Percentiles rank a stretch among this genome's conserved stretches.
phyloP scores from a whole-genome alignment of 306 rosid species.

The Quercus gilva region DNA sequence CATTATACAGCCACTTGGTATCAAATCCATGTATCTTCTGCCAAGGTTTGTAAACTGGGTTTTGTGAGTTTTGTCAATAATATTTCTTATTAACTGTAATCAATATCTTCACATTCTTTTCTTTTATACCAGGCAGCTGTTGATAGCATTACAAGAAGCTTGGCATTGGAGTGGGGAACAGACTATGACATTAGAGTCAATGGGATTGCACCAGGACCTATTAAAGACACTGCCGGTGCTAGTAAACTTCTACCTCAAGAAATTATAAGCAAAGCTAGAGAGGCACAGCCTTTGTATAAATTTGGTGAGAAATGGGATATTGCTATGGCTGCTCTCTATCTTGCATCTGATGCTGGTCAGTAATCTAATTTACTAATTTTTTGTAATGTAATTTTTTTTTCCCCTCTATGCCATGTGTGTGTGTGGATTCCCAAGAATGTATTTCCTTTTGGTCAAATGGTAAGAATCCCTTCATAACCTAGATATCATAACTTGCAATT shows the following conservation, averaged over 20 bases:
- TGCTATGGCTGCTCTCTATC: constrained; percentile 89
- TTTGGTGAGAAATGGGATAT: constrained; percentile 94
- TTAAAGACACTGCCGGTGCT: constrained; percentile 75
- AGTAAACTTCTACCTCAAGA: constrained; percentile 80
- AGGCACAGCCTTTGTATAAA: constrained; percentile 53
- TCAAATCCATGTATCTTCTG: constrained; percentile 91
- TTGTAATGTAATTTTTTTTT: background rate
- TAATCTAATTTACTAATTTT: constrained; percentile 6
- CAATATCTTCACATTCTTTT: background rate
- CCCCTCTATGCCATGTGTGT: too few relatives aligned
- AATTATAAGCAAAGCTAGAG: constrained; percentile 43
- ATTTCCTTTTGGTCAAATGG: too few relatives aligned
- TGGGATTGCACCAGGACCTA: constrained; percentile 96
- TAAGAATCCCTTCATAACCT: too few relatives aligned
- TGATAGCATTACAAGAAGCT: constrained; percentile 84
- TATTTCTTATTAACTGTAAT: background rate
- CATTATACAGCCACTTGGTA: constrained; percentile 92
- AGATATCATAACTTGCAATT: too few relatives aligned
- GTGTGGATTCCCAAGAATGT: too few relatives aligned
- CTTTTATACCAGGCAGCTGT: constrained; percentile 72
- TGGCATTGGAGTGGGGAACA: constrained; percentile 97
- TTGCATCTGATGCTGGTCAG: constrained; percentile 86
- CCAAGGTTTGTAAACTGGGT: constrained; percentile 58
- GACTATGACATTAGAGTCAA: constrained; percentile 86
- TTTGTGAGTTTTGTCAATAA: background rate